Evolutionary conservation across 2,329 filamentous ascomycete species (phyloP).

Genomic region (Pseudohalonectria lignicola): DNA sequence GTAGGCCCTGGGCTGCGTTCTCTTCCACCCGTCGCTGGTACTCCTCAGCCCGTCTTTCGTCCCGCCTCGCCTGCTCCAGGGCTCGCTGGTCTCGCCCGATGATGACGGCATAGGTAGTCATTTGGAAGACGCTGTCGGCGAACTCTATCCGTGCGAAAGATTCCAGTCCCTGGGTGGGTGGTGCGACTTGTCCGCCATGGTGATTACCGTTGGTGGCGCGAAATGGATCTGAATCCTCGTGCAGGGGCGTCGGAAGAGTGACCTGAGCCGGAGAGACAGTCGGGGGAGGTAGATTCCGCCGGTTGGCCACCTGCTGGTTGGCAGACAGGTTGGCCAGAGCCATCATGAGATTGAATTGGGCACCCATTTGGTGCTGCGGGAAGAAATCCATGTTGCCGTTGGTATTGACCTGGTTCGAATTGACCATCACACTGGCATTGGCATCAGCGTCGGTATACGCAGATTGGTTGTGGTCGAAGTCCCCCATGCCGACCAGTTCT

Average conservation of each 20-base stretch:
- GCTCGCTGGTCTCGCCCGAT: constrained; percentile 61
- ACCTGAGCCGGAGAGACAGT: constrained; percentile 3
- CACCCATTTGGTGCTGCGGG: constrained; percentile 13
- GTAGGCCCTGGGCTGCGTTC: constrained; percentile 34
- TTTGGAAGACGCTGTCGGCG: constrained; percentile 65
- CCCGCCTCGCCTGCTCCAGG: constrained; percentile 39
- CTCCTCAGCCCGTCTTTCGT: constrained; percentile 35
- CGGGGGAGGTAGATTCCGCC: constrained; percentile 1
- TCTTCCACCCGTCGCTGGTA: constrained; percentile 33
- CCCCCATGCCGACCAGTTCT: too few relatives aligned
- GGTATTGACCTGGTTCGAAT: too few relatives aligned
- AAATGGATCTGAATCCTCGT: constrained; percentile 17
- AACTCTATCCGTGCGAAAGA: constrained; percentile 56
- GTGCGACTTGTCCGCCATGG: constrained; percentile 19
- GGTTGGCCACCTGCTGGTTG: constrained; percentile 4
- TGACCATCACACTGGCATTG: too few relatives aligned
- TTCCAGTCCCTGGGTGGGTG: constrained; percentile 31
- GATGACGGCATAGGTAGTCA: constrained; percentile 63
- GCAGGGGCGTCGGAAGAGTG: constrained; percentile 15
- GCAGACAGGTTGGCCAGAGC: constrained; percentile 22
- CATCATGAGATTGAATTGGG: constrained; percentile 34
- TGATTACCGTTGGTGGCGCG: constrained; percentile 18
- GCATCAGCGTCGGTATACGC: neutral
- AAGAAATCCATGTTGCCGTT: constrained; percentile 8
- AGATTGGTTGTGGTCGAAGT: too few relatives aligned